Evolutionary conservation across 139 green algal genomes (phyloP), one percentile per base, ranked within the genome.

Genomic region (Prasinococcaceae sp.): DNA sequence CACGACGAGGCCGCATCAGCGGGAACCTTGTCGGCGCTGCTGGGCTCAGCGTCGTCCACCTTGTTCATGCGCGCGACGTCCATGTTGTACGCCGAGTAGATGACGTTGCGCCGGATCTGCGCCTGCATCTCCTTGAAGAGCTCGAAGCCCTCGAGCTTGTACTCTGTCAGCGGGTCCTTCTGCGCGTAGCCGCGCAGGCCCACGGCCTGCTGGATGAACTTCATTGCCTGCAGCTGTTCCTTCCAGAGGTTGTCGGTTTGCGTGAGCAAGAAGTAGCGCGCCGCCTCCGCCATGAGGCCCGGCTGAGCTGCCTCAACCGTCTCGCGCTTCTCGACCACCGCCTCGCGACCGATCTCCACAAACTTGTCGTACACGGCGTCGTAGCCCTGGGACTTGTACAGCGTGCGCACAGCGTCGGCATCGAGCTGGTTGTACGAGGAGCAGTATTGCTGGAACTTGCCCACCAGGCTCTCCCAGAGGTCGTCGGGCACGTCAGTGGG

Each of bases 201-300:
- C 44, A 96, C 85, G 2, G 85, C 89, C 72, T 93, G 82, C 72
- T 96, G 90, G 56, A 97, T 50, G 68, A 97, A 97, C 70, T 94
- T 94, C 65, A 99, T 93, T 27, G 84, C 81, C 66, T 87, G 79
- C 42, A 96, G 69, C 62, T 96, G 88, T 66, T 97, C 83, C 78
- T 96, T 94, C 90, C 90, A 98, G 32, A 94, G 69, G 68, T 81
- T 84, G 77, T 97, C 90, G 3, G 79, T 96, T 66, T 97, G 82
- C 6, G 72, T 76, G 1, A 95, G 76, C 47, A 98, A 65, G 56
- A 98, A 97, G 76, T 87, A 98, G 41, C 83, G 74, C 72, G 90
- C 73, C 24, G 84, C 86, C 44, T 94, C 79, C 24, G 53, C 47
- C 80, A 92, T 88, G 33, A 93, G 69, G 2, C 79, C 83, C 4